Percentiles rank a stretch among this genome's conserved stretches.
These are phyloP conservation scores for Lonicera japonica DNA, from an alignment of 129 eudicot genomes.

Conservation along the genomic window DNA sequence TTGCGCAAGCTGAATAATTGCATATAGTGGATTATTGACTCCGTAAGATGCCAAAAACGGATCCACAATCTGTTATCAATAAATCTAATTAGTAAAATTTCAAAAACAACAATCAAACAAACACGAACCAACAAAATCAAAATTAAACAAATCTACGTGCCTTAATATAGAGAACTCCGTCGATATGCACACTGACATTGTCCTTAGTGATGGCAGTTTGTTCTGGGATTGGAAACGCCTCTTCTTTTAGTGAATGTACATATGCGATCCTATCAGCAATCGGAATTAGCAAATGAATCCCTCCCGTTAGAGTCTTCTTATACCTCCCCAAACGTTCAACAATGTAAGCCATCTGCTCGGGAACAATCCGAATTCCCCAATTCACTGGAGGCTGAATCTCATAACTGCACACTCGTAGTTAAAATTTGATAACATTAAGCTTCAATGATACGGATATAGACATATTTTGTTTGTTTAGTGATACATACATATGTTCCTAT, in stretches of 20 bases:
- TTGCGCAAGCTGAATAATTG: conserved; percentile 90
- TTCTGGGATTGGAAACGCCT: conserved; percentile 68
- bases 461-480: too few species aligned
- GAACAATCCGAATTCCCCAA: conserved; percentile 88
- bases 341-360: conserved; percentile 75
- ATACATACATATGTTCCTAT: too few species aligned
- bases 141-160: conserved; percentile 13
- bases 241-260: conserved; percentile 85
- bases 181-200: conserved; percentile 71
- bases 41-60: conserved; percentile 86
- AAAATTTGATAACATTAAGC: background rate
- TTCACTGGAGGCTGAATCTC: conserved; percentile 56
- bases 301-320: conserved; percentile 62
- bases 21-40: conserved; percentile 75
- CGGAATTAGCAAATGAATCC: conserved; percentile 73
- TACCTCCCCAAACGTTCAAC: conserved; percentile 82
- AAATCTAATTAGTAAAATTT: background rate
- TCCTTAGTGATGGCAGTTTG: conserved; percentile 89
- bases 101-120: background rate
- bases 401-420: conserved; percentile 34
- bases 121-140: background rate
- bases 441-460: background rate
- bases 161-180: conserved; percentile 85
- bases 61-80: conserved; percentile 55
- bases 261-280: conserved; percentile 79